A percentile compares a stretch with the other conserved stretches of the same genome.
Conservation (phyloP, 176 grass and related monocot genomes). For the Oryza meyeriana region DNA sequence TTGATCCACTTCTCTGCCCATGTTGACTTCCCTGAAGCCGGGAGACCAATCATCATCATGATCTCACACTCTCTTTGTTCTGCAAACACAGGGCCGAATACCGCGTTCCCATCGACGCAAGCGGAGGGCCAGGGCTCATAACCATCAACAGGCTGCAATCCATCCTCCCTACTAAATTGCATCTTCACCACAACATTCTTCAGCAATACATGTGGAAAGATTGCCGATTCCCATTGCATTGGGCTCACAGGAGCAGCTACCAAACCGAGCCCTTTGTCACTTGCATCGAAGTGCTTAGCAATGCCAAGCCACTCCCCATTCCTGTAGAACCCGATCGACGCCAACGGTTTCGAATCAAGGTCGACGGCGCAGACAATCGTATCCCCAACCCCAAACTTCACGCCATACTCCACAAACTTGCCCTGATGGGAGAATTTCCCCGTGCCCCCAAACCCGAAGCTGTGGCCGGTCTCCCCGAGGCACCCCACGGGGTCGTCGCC, state of each 20-base stretch:
- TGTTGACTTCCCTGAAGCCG: slow-evolving; percentile 61
- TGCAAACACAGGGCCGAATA: slow-evolving; percentile 40
- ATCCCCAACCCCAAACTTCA: slow-evolving; percentile 48
- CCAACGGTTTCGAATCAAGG: slow-evolving; percentile 47
- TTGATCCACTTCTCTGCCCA: slow-evolving; percentile 67
- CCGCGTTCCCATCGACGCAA: slow-evolving; percentile 24
- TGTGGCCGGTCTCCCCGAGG: slow-evolving; percentile 55
- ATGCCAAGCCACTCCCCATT: slow-evolving; percentile 56
- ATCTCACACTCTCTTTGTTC: slow-evolving; percentile 40
- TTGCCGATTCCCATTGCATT: slow-evolving; percentile 47
- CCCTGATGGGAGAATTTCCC: slow-evolving; percentile 54
- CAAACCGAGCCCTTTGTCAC: slow-evolving; percentile 42
- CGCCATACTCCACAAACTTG: slow-evolving; percentile 49
- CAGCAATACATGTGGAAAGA: slow-evolving; percentile 62
- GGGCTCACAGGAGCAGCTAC: slow-evolving; percentile 25
- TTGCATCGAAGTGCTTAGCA: slow-evolving; percentile 41
- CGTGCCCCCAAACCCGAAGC: slow-evolving; percentile 66
- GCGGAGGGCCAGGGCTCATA: slow-evolving; percentile 53
- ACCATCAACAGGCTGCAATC: slow-evolving; percentile 47
- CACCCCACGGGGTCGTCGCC: slow-evolving; percentile 39
- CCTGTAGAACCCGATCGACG: slow-evolving; percentile 53
- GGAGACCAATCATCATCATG: slow-evolving; percentile 72
- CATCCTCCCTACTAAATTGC: slow-evolving; percentile 59
- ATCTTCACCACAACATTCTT: slow-evolving; percentile 65
- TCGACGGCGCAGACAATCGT: slow-evolving; percentile 63